phyloP scores from a whole-genome alignment of 352 stramenopile species.

The Peronospora tabacina region DNA sequence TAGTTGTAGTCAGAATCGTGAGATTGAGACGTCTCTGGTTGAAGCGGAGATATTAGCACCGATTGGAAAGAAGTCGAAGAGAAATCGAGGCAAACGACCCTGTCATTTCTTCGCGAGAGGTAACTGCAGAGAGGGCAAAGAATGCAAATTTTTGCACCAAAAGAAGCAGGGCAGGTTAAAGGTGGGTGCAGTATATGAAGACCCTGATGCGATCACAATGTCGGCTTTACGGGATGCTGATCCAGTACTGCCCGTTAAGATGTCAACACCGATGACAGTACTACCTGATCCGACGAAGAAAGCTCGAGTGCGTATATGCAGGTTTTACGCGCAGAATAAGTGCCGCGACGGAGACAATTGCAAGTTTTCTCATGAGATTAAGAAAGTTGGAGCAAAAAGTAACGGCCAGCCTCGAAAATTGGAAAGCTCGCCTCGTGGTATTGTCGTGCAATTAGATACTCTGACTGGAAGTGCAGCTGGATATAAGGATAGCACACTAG shows the following conservation, averaged over 20 bases:
- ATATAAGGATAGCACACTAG: background rate
- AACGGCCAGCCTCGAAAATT: constrained; percentile 1
- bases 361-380: constrained; percentile 48
- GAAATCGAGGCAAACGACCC: constrained; percentile 18
- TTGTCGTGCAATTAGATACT: constrained; percentile 18
- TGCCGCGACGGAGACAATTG: constrained; percentile 53
- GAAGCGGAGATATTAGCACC: background rate
- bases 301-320: constrained; percentile 30
- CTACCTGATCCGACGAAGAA: constrained; percentile 14
- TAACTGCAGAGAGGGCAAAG: constrained; percentile 44
- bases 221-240: constrained; percentile 18
- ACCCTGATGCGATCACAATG: background rate
- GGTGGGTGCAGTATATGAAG: constrained; percentile 5
- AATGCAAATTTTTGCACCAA: constrained; percentile 44
- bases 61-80: constrained; percentile 19
- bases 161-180: constrained; percentile 19
- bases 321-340: constrained; percentile 42
- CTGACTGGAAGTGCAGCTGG: background rate
- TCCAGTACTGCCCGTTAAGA: constrained; percentile 5
- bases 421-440: constrained; percentile 2
- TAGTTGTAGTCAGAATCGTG: background rate
- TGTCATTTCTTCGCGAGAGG: constrained; percentile 52
- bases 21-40: background rate
- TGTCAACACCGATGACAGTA: background rate
- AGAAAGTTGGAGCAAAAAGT: constrained; percentile 3